Conservation (phyloP, 345 rosid genomes). For the Populus davidiana region DNA sequence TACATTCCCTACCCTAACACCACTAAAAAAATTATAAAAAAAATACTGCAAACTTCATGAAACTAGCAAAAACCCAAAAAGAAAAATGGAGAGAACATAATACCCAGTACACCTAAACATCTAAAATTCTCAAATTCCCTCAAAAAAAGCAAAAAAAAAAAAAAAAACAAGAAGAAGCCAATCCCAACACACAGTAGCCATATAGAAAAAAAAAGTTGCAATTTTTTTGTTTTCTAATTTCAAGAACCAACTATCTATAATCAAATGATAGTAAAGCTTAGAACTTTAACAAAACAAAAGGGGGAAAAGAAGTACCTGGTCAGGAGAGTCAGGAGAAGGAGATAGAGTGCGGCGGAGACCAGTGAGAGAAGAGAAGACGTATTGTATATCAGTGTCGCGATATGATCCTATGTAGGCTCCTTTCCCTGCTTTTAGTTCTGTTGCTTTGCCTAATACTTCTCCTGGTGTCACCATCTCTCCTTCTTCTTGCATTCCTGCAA, state of each 20-base stretch:
- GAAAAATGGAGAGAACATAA: background rate
- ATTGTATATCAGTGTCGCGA: slow-evolving; percentile 35
- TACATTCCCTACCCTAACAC: too few relatives aligned
- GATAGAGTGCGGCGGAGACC: slow-evolving; percentile 52
- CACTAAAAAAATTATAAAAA: background rate
- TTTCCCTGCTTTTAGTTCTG: slow-evolving; percentile 65
- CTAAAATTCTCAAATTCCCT: too few relatives aligned
- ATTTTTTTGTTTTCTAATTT: too few relatives aligned
- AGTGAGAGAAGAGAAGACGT: slow-evolving; percentile 74
- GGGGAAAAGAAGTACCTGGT: slow-evolving; percentile 48
- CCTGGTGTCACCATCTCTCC: slow-evolving; percentile 73
- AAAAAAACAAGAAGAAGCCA: too few relatives aligned
- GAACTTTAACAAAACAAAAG: background rate
- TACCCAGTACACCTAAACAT: too few relatives aligned
- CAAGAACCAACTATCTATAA: too few relatives aligned
- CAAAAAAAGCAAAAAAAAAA: too few relatives aligned
- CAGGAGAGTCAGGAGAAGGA: slow-evolving; percentile 55
- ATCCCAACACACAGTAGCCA: too few relatives aligned
- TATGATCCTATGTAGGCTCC: slow-evolving; percentile 65
- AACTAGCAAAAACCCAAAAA: slow-evolving; percentile 10
- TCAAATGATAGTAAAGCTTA: too few relatives aligned
- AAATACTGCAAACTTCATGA: background rate
- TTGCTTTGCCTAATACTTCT: slow-evolving; percentile 59
- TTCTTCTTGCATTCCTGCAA: slow-evolving; percentile 23
- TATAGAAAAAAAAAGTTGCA: too few relatives aligned